Percentiles rank a stretch among this genome's conserved stretches.
These are phyloP conservation scores for Penicillium sp. DNA, from an alignment of 2,329 filamentous ascomycete species.

Conservation along the genomic window DNA sequence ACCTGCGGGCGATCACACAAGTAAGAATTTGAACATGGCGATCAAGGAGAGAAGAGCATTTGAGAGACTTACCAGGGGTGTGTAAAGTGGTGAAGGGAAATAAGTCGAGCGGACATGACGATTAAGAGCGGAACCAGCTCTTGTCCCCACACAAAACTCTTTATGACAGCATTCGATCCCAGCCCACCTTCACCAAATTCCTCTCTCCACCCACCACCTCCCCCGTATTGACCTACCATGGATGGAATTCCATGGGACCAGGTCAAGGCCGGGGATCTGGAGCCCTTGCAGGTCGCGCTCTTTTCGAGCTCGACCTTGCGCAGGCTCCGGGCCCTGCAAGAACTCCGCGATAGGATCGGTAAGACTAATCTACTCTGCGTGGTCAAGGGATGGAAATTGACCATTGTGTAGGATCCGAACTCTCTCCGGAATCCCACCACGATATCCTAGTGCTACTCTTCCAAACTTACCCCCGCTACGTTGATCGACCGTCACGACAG, in stretches of 20 bases:
- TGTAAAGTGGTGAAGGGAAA: conserved; percentile 11
- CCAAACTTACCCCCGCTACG: conserved; percentile 81
- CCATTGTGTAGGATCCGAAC: conserved; percentile 28
- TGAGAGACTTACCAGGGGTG: conserved; percentile 4
- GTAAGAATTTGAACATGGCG: background rate
- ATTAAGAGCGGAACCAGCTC: conserved; percentile 23
- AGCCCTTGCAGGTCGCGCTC: conserved; percentile 39
- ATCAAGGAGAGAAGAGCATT: background rate
- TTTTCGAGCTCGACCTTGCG: conserved; percentile 44
- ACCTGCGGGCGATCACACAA: background rate
- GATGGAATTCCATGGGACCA: conserved; percentile 46
- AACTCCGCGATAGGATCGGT: conserved; percentile 47
- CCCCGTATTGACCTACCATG: conserved; percentile 38
- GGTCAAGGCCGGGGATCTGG: conserved; percentile 42
- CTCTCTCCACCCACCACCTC: conserved; percentile 21
- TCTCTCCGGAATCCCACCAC: conserved; percentile 32
- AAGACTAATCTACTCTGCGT: conserved; percentile 13
- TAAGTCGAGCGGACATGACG: conserved; percentile 15
- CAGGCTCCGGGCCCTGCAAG: conserved; percentile 42
- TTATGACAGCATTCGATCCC: conserved; percentile 40
- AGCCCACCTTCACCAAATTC: conserved; percentile 25
- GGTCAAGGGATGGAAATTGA: conserved; percentile 12
- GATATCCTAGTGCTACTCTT: conserved; percentile 72
- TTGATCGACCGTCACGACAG: conserved; percentile 77
- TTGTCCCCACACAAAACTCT: conserved; percentile 40